Conservation (phyloP, 352 stramenopile genomes). For the Lagenidium giganteum region DNA sequence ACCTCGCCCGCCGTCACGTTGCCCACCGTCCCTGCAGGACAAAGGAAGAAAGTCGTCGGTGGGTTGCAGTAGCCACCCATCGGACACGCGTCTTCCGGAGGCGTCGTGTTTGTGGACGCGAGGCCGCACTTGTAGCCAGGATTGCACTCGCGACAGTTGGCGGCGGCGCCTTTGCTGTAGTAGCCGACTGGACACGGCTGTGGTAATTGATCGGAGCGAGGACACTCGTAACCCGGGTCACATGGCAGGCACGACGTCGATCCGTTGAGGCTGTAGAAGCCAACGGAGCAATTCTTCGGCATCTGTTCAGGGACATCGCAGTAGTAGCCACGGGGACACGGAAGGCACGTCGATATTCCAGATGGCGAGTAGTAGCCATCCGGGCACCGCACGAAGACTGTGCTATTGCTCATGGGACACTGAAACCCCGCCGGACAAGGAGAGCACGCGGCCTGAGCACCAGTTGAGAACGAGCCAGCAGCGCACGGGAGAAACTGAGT, state of each 20-base stretch:
- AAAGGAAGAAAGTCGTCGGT: slow-evolving; percentile 77
- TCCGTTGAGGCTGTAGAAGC: slow-evolving; percentile 71
- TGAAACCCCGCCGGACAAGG: slow-evolving; percentile 73
- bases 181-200: slow-evolving; percentile 84
- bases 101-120: slow-evolving; percentile 76
- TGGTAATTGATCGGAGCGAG: slow-evolving; percentile 56
- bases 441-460: slow-evolving; percentile 43
- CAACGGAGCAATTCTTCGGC: slow-evolving; percentile 66
- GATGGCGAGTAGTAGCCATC: slow-evolving; percentile 63
- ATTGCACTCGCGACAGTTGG: slow-evolving; percentile 58
- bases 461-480: slow-evolving; percentile 51
- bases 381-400: slow-evolving; percentile 44
- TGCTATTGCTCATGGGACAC: slow-evolving; percentile 64
- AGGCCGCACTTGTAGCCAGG: slow-evolving; percentile 79
- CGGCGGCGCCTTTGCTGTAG: slow-evolving; percentile 71
- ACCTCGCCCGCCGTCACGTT: slow-evolving; percentile 79
- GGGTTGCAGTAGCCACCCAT: slow-evolving; percentile 89
- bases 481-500: slow-evolving; percentile 40
- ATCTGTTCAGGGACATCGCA: slow-evolving; percentile 63
- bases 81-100: slow-evolving; percentile 76
- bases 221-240: slow-evolving; percentile 80
- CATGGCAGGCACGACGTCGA: slow-evolving; percentile 68
- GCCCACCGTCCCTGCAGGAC: slow-evolving; percentile 82
- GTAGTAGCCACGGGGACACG: slow-evolving; percentile 78
- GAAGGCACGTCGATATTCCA: slow-evolving; percentile 52